Evolutionary conservation across 1,284 basidiomycete genomes (phyloP).

Genomic region (Ceratobasidium sp.): DNA sequence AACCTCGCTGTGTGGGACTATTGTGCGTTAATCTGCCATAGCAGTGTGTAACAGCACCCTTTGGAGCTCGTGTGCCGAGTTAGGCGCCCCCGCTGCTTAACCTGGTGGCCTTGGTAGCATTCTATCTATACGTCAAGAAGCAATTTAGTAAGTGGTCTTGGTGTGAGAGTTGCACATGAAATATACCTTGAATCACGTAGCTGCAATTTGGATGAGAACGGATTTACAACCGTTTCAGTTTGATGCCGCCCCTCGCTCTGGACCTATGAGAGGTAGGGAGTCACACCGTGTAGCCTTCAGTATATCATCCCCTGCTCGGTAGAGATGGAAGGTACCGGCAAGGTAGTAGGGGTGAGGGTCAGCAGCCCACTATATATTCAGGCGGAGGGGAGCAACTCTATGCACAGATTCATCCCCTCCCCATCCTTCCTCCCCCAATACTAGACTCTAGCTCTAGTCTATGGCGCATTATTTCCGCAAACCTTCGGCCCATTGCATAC

Average conservation of each 20-base stretch:
- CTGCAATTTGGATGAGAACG: conserved; percentile 5
- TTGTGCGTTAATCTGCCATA: not conserved
- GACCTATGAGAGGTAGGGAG: not conserved
- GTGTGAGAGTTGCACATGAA: not conserved
- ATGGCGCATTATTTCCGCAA: not conserved
- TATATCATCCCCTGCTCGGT: not conserved
- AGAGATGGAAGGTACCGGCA: not conserved
- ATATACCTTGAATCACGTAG: not conserved
- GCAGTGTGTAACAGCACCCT: not conserved
- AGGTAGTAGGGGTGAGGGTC: not conserved
- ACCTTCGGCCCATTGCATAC: not conserved
- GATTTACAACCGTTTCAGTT: conserved; percentile 33
- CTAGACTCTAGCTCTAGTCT: not conserved
- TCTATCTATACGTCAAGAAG: not conserved
- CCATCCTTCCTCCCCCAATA: not conserved
- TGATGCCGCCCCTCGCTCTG: conserved; percentile 35
- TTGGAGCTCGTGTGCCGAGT: not conserved
- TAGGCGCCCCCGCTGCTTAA: not conserved
- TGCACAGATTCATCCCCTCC: not conserved
- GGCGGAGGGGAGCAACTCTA: not conserved
- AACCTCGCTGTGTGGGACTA: not conserved
- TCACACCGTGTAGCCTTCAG: conserved; percentile 19
- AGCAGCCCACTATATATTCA: conserved; percentile 4
- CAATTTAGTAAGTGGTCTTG: not conserved
- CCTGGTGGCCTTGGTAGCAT: not conserved